Evolutionary conservation across 2,329 filamentous ascomycete genomes (phyloP), one percentile per base, ranked within the genome.

Genomic region (Bisporella sp.): DNA sequence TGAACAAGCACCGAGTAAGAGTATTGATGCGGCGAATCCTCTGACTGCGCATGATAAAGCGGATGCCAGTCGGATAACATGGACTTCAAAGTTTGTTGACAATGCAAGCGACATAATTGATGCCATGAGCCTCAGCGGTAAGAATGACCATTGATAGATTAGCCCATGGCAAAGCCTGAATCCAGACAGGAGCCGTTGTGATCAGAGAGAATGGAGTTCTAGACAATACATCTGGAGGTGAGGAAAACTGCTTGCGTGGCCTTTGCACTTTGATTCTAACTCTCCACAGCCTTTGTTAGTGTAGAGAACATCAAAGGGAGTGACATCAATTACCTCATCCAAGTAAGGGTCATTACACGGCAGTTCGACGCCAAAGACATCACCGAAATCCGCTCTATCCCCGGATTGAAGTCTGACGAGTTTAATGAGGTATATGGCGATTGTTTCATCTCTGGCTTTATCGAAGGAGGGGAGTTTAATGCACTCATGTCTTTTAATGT

Each of bases 391-490:
- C 41, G 49, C n/a, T 13, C 46, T 47, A 32, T 55, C 32, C 41
- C 50, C 5, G 6, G 21, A 6, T 46, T 46, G 31, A 54, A 52
- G 46, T 61, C 62, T 32, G 48, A 46, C 30, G 54, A 53, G 46
- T 61, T 63, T 39, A 54, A 48, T 13, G 50, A 59, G 12, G 54
- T 61, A 30, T 64, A 58, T 31, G 61, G 62, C 7, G 63, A 65
- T 46, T 57, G 46, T 31, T 65, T 64, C 48, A 64, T 65, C 45
- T 62, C 59, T 31, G 62, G 63, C 29, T 64, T 63, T 41, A 43
- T 59, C 4, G 63, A 65, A 46, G 63, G 63, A 7, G 63, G 63
- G 3, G 62, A 63, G 37, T 62, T 66, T 39, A 63, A 57, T 37
- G 63, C 61, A 3, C 41, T 65, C 5, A 50, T 66, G 35, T 57